Evolutionary conservation across 106 monocot species (phyloP), one percentile per base, ranked within the genome.

Genomic region (Dioscorea dumetorum): DNA sequence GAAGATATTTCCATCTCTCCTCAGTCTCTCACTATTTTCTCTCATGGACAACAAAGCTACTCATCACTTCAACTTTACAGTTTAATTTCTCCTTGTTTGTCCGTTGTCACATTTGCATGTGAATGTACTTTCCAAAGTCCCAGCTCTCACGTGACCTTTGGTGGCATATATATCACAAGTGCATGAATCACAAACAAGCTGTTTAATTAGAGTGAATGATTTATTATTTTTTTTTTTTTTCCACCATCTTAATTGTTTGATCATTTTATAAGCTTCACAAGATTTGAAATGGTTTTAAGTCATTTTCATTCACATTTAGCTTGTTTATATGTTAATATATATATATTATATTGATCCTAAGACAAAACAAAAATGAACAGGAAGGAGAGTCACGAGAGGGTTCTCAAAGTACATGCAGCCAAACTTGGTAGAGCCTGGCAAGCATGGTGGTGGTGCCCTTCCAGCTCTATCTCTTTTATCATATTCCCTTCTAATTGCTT

Each of bases 111-210:
- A 10, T 57, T 57, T 64, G 76, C 69, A 76, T 70, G 70, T 76
- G 76, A 69, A 57, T 70, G 76, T 76, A 76, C 76, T 76, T 70
- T 63, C 63, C 56, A 48, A 70, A 62, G 57, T 64, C 21, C 63
- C 19, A 4, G 18, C 34, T 24, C 76, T 76, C 76, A 70, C 76
- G 76, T 76, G 76, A 76, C 49, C 62, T 64, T 76, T 70, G 69
- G 66, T 12, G 15, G 13, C 54, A 54, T 58, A 68, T 23, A 67
- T 20, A 35, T 62, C 52, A 41, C 62, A 58, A 70, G 76, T 63
- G 64, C 9, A 41, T 6, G 41, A 41, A 41, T 41, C 41, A 41
- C 41, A 41, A 41, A 41, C 41, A 41, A 41, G 41, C 0, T 41
- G 41, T 8, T 28, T 41, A n/a, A n/a, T n/a, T n/a, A 41, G 6